Base-by-base conservation (phyloP, 192 early-diverging fungal genomes). In the Umbelopsis sp. region DNA sequence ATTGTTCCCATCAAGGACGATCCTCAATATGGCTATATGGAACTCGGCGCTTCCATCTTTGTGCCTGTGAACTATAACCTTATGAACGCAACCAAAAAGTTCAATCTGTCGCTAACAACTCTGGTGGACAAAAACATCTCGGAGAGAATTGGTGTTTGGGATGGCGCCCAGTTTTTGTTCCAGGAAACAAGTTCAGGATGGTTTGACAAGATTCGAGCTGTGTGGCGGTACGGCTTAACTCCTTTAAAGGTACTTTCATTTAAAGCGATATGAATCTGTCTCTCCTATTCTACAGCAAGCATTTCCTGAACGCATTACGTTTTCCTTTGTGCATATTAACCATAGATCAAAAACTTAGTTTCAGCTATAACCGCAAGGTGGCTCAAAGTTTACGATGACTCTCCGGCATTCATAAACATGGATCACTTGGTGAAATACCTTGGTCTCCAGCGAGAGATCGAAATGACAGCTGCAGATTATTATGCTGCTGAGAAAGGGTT, bases 1-100 rank as follows among this genome's bases (percentile, higher is more conserved):
- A 73, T 51, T 1, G 74, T 82, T 36, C 62, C 47, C 0, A 67
- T 80, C 69, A 72, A 78, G 51, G 73, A 53, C 0, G 62, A 81
- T 17, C 29, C 41, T 25, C 22, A 72, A 22, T 17, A 80, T 8
- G 59, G 74, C 16, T 66, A 73, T 22, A 74, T 90, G 16, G 90
- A 91, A 75, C 62, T 85, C 4, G 90, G 90, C 0, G 90, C 88
- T 10, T 89, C 88, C 31, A 86, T 91, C 49, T 91, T 91, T 74
- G 78, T 90, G 25, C 78, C 80, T 22, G 75, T 68, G 41, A 91
- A 91, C 66, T 72, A 84, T 68, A 70, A 91, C 66, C 49, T 91
- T 1, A 79, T 85, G 43, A 81, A 84, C 31, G 77, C 86, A 4
- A 54, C 85, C 25, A 71, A 84, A 53, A 70, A 77, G 43, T 84